Conservation (phyloP, 2,329 filamentous ascomycete genomes). For the Intubia oerlemansii region DNA sequence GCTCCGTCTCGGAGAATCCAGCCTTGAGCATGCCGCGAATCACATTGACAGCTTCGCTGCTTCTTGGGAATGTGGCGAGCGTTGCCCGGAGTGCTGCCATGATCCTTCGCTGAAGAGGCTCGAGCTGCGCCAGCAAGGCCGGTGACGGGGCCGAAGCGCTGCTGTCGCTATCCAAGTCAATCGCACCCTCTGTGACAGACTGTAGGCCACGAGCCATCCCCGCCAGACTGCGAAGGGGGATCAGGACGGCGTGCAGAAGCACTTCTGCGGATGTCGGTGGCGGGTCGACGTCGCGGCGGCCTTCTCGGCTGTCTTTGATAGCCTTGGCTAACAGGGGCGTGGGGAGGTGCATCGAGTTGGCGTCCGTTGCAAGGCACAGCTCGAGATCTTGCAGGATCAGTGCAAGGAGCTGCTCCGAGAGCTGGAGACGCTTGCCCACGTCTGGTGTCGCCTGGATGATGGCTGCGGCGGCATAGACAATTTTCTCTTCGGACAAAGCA, state of each 20-base stretch:
- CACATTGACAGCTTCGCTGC: slow-evolving; percentile 48
- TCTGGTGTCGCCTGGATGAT: slow-evolving; percentile 52
- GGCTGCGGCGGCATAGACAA: slow-evolving; percentile 52
- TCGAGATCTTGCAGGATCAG: slow-evolving; percentile 43
- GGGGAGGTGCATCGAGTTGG: too few relatives aligned
- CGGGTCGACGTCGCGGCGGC: slow-evolving; percentile 2
- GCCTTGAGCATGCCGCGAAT: slow-evolving; percentile 51
- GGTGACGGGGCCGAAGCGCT: neutral
- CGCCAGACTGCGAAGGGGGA: slow-evolving; percentile 44
- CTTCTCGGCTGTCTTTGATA: slow-evolving; percentile 2
- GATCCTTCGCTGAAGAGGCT: slow-evolving; percentile 22
- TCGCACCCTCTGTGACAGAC: too few relatives aligned
- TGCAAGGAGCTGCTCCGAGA: slow-evolving; percentile 34
- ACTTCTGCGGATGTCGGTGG: slow-evolving; percentile 18
- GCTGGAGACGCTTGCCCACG: slow-evolving; percentile 28
- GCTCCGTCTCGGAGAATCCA: slow-evolving; percentile 53
- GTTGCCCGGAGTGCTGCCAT: slow-evolving; percentile 24
- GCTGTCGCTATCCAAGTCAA: too few relatives aligned
- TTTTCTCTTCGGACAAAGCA: slow-evolving; percentile 47
- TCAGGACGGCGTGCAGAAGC: slow-evolving; percentile 25
- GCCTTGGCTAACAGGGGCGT: slow-evolving; percentile 8
- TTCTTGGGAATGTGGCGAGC: slow-evolving; percentile 29
- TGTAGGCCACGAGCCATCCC: slow-evolving; percentile 55
- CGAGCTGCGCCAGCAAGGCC: slow-evolving; percentile 6
- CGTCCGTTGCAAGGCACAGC: slow-evolving; percentile 16